phyloP scores from a whole-genome alignment of 1,284 basidiomycete genomes.

The Cutaneotrichosporon cavernicola region DNA sequence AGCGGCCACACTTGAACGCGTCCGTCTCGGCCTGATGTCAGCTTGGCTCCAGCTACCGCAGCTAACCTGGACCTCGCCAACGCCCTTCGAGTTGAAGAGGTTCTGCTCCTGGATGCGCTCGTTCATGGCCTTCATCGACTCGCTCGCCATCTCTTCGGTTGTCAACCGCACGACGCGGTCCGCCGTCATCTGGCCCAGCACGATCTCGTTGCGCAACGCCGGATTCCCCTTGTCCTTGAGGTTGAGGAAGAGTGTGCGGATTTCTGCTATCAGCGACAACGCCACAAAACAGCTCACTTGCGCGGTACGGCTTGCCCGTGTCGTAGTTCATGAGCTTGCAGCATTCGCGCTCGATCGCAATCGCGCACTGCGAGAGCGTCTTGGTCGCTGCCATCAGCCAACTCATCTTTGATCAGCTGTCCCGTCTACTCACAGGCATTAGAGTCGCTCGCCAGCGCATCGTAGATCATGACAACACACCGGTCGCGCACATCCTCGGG shows the following conservation, averaged over 20 bases:
- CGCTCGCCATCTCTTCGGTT: slow-evolving; percentile 93
- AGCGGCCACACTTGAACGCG: slow-evolving; percentile 93
- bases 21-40: slow-evolving; percentile 78
- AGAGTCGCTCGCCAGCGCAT: slow-evolving; percentile 81
- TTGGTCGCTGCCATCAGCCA: slow-evolving; percentile 41
- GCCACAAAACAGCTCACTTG: slow-evolving; percentile 38
- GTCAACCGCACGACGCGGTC: slow-evolving; percentile 76
- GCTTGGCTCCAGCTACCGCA: neutral
- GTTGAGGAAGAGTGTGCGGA: slow-evolving; percentile 86
- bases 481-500: slow-evolving; percentile 68
- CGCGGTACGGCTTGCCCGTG: slow-evolving; percentile 52
- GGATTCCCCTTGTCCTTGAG: slow-evolving; percentile 96
- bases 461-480: slow-evolving; percentile 86
- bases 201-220: slow-evolving; percentile 75
- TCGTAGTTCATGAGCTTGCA: slow-evolving; percentile 43
- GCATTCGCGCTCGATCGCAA: slow-evolving; percentile 54
- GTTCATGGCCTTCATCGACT: slow-evolving; percentile 80
- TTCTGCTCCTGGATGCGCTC: slow-evolving; percentile 82
- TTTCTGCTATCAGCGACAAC: slow-evolving; percentile 59
- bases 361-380: slow-evolving; percentile 52
- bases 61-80: slow-evolving; percentile 68
- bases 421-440: slow-evolving; percentile 67
- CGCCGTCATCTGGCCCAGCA: slow-evolving; percentile 72
- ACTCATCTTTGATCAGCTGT: neutral
- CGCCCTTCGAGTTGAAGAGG: slow-evolving; percentile 86